Evolutionary conservation across 495 filamentous ascomycete species (phyloP), one percentile per base, ranked within the genome.

Genomic region (Collariella sp.): DNA sequence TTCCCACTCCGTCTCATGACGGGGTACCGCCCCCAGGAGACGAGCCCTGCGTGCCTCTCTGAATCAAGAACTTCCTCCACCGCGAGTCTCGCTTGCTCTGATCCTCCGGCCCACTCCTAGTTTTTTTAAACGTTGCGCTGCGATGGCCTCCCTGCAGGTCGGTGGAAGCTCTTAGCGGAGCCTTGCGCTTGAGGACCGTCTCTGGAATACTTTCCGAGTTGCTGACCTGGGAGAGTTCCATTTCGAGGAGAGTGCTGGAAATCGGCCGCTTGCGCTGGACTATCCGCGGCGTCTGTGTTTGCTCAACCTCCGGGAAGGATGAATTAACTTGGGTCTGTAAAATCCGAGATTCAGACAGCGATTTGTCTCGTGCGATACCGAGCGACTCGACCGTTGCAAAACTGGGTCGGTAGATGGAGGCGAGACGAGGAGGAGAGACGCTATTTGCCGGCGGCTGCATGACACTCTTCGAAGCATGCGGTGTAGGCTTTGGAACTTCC

Each of bases 121-220:
- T 34, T 10, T 34, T 7, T 34, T 47, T 54, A 42, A 46, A 54
- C 15, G 18, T 7, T n/a, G 34, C 34, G 23, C 51, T 23, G 13
- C 42, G 34, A 15, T 46, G 33, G 2, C n/a, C 33, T 3, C 10
- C 9, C 12, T 34, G 31, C 24, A 16, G 23, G 0, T 22, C 22
- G 6, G 0, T 13, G 4, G 51, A 19, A 2, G 23, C 9, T 10
- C 51, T 15, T 2, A 23, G 51, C 12, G 22, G 13, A 31, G 13
- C 20, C 13, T 6, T 39, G n/a, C 43, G 42, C 43, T 22, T 47
- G 34, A 33, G 15, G 13, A 38, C 11, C 12, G 29, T n/a, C 19
- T 55, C 56, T 1, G 56, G 56, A 12, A 58, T 58, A 44, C 44
- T 55, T 2, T 54, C 50, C n/a, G 39, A 23, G 23, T 58, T 55